A percentile compares a stretch with the other conserved stretches of the same genome.
Conservation (phyloP, 148 eudicot species). For the Persicaria tinctoria region DNA sequence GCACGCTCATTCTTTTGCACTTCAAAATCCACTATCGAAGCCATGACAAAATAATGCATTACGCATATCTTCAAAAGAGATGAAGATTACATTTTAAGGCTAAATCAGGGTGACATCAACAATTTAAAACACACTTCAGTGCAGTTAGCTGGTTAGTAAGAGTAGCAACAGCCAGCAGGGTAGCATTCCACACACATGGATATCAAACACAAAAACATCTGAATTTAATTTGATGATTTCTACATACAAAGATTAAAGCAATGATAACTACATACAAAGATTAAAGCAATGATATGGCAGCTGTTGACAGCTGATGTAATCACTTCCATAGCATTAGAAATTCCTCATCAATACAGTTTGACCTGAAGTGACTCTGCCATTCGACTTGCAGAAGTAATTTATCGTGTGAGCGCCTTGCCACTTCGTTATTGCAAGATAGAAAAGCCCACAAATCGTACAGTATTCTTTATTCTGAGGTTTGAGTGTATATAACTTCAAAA, state of each 20-base stretch:
- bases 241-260: neutral
- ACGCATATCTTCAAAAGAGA: neutral
- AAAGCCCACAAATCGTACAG: neutral
- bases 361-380: neutral
- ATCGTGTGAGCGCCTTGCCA: neutral
- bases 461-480: neutral
- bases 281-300: neutral
- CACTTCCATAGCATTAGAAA: neutral
- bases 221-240: neutral
- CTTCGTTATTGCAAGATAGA: neutral
- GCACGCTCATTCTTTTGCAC: constrained; percentile 2
- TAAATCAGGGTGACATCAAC: neutral
- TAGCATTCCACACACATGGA: neutral
- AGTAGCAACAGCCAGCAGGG: neutral
- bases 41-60: neutral
- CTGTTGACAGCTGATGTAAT: constrained; percentile 1
- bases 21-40: neutral
- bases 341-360: neutral
- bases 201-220: neutral
- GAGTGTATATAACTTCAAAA: neutral
- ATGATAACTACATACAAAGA: neutral
- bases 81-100: neutral
- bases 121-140: neutral
- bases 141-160: neutral
- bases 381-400: neutral